Conservation (phyloP, 208 protist genomes). For the Acanthamoeba healyi region DNA sequence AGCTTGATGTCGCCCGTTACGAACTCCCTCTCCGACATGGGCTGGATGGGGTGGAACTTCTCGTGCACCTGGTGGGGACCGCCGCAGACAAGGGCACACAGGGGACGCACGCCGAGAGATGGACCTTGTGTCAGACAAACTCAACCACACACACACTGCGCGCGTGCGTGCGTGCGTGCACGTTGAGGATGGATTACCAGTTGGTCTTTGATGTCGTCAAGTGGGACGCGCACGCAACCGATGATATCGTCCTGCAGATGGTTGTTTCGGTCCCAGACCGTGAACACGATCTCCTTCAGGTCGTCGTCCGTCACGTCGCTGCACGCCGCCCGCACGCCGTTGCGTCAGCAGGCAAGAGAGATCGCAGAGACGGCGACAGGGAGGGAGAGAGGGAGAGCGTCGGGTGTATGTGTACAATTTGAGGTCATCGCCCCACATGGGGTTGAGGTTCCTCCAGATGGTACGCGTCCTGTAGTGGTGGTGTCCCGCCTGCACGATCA, state of each 20-base stretch:
- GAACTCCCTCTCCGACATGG: conserved; percentile 25
- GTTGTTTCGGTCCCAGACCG: conserved; percentile 38
- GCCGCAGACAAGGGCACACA: too few species aligned
- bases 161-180: too few species aligned
- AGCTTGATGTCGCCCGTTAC: conserved; percentile 21
- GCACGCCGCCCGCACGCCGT: not conserved
- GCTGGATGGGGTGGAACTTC: conserved; percentile 48
- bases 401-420: conserved; percentile 10
- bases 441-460: conserved; percentile 68
- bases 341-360: too few species aligned
- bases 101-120: too few species aligned
- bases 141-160: too few species aligned
- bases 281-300: conserved; percentile 42
- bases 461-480: conserved; percentile 17
- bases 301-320: conserved; percentile 23
- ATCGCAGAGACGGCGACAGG: too few species aligned
- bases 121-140: too few species aligned
- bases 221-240: not conserved
- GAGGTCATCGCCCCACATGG: conserved; percentile 59
- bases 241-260: conserved; percentile 52
- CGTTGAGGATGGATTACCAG: too few species aligned
- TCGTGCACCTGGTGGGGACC: conserved; percentile 63
- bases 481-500: conserved; percentile 48
- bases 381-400: not conserved
- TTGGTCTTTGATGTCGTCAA: conserved; percentile 7